Percentiles rank a stretch among this genome's conserved stretches.
These are phyloP conservation scores for Eucalyptus sp. DNA, from an alignment of 345 rosid species.

Conservation along the genomic window DNA sequence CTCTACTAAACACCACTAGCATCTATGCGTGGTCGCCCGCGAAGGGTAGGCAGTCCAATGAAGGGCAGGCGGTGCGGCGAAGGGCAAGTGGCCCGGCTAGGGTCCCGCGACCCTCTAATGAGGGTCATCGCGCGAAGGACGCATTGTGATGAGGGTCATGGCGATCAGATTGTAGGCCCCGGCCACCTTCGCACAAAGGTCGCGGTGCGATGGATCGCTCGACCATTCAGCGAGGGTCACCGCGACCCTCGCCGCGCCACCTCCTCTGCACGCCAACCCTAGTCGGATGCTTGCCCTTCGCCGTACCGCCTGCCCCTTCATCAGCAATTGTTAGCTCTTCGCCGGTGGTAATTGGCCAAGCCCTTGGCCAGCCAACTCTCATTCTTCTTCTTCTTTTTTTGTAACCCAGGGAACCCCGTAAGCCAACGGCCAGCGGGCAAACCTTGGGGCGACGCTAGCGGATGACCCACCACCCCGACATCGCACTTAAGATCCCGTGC, in stretches of 20 bases:
- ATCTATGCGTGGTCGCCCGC: rapidly evolving
- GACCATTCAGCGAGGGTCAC: rapidly evolving
- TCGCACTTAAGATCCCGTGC: no score
- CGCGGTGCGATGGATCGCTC: rapidly evolving
- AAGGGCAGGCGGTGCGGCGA: rapidly evolving
- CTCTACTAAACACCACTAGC: rapidly evolving
- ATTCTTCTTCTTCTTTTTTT: rapidly evolving
- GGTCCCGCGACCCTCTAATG: rapidly evolving
- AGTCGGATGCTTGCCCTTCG: rapidly evolving
- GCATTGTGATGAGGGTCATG: rapidly evolving
- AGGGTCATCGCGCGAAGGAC: rapidly evolving
- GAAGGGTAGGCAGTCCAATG: rapidly evolving
- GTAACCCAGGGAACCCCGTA: no score
- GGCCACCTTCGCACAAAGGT: no score
- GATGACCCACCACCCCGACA: no score
- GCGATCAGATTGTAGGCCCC: rapidly evolving
- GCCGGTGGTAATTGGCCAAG: rapidly evolving
- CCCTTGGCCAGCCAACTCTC: rapidly evolving
- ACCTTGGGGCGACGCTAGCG: no score
- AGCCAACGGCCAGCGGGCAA: no score
- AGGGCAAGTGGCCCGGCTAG: rapidly evolving
- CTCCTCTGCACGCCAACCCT: rapidly evolving
- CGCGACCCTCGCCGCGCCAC: rapidly evolving
- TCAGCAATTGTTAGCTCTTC: rapidly evolving
- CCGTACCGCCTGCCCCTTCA: rapidly evolving